Evolutionary conservation across 306 rosid species (phyloP), one percentile per base, ranked within the genome.

Genomic region (Pterocarpus macrocarpus): DNA sequence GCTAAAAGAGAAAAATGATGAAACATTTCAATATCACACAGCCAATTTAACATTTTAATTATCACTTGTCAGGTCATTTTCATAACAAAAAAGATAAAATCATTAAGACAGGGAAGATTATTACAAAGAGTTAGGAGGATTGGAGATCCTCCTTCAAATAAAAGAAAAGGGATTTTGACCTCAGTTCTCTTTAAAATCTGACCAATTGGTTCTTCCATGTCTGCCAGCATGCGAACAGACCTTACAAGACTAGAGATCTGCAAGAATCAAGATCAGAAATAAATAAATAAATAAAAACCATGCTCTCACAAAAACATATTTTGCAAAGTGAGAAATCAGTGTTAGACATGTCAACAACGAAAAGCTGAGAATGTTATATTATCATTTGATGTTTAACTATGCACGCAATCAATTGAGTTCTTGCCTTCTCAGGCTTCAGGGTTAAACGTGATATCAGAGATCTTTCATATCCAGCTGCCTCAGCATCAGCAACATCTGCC

Each of bases 151-250:
- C 84, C 79, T 63, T 62, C 58, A 38, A 63, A 72, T 63, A 57
- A 72, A 71, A 61, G 43, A 34, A 76, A 68, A 82, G 49, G 77
- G 49, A 44, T 71, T 78, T 76, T 64, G 33, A 93, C 99, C 94
- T 92, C 97, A 15, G 87, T 91, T 89, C 88, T 91, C 90, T 78
- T 86, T 45, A 90, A 85, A 79, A 91, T 82, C 63, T 79, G 90
- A 76, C 95, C 97, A 73, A 95, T 49, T 71, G 99, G 97, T 75
- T 95, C 99, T 56, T 90, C 88, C 97, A 93, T 91, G 76, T 91
- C 87, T 2, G 97, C 97, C 74, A 95, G 87, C 76, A 83, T 87
- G 44, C 97, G 97, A 56, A 95, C 49, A 17, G 99, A 89, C 72
- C 73, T 90, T 53, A 89, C 97, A 69, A 92, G 97, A 64, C 88